phyloP scores from a whole-genome alignment of 257 asterid species.

The Salvia hispanica region DNA sequence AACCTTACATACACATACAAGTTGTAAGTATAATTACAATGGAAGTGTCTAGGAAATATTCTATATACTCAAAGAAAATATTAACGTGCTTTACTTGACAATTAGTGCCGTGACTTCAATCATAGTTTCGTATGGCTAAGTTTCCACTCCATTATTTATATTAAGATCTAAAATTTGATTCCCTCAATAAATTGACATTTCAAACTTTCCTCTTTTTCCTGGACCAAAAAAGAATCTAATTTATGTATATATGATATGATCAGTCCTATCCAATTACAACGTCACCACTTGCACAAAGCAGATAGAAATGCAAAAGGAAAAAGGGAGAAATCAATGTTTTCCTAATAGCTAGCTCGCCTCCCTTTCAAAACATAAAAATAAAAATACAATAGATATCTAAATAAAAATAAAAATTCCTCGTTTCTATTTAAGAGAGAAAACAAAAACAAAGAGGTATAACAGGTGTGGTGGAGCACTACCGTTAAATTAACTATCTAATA shows the following conservation, averaged over 20 bases:
- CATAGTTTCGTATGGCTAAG: neutral
- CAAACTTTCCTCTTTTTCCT: neutral
- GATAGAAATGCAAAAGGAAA: slow-evolving; percentile 8
- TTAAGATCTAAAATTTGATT: neutral
- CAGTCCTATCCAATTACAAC: slow-evolving; percentile 23
- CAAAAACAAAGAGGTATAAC: neutral
- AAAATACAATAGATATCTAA: no score
- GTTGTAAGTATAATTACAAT: no score
- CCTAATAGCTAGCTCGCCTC: neutral
- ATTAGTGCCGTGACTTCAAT: neutral
- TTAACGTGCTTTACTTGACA: neutral
- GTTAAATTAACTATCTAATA: neutral
- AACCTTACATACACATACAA: no score
- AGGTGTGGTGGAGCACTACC: neutral
- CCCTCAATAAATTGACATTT: slow-evolving; percentile 27
- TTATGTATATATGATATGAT: neutral
- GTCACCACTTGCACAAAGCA: neutral
- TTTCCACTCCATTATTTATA: neutral
- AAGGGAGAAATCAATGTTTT: slow-evolving; percentile 23
- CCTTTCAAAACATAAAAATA: no score
- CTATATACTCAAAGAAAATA: neutral
- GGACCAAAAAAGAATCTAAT: neutral
- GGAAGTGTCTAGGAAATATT: neutral
- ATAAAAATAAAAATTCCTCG: neutral
- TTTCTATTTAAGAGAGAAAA: neutral